Base-by-base conservation (phyloP, 2,329 filamentous ascomycete genomes). In the Pseudocercospora musae region DNA sequence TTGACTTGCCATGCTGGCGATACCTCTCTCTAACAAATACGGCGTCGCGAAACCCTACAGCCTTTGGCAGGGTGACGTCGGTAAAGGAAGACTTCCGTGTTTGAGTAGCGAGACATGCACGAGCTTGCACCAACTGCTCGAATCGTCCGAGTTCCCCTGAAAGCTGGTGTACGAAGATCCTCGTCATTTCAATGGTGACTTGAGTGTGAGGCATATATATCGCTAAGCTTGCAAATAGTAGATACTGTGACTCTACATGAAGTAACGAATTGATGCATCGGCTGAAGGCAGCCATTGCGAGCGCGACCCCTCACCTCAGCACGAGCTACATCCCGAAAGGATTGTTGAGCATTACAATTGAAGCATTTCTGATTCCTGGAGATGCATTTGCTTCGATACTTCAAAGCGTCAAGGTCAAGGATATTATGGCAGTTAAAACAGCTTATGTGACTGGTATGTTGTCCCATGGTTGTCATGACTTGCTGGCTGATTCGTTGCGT, bases 361-460 rank as follows among this genome's bases (percentile, higher is more conserved):
- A 31, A 31, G 33, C 13, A 37, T 37, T 15, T 37, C 33, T 37
- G 33, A 15, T 4, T n/a, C 6, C 3, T 15, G 6, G 15, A n/a
- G 33, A 15, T 37, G 33, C 33, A 15, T 4, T 37, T 37, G 33
- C 33, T 37, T 33, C 42, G 9, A 50, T 1, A 27, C 13, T 27
- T 20, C 27, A 5, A 29, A 8, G 7, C n/a, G n/a, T n/a, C n/a
- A n/a, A n/a, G 4, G 9, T 29, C 10, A 9, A 50, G 27, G 46
- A 5, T n/a, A 55, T 20, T 7, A 62, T 59, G 62, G 8, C 44
- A 37, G 31, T 23, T 29, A 64, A 62, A 29, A 64, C 56, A 20
- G 62, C 62, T 59, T 64, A 62, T 31, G 62, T 64, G 15, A 64
- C 62, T 25, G 62, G 62, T 62, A 33, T 13, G 33, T 40, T 7